Percentiles rank a stretch among this genome's conserved stretches.
Evolutionary conservation across 2,329 filamentous ascomycete species (phyloP).

Genomic region (Colletotrichum lindemuthianum): DNA sequence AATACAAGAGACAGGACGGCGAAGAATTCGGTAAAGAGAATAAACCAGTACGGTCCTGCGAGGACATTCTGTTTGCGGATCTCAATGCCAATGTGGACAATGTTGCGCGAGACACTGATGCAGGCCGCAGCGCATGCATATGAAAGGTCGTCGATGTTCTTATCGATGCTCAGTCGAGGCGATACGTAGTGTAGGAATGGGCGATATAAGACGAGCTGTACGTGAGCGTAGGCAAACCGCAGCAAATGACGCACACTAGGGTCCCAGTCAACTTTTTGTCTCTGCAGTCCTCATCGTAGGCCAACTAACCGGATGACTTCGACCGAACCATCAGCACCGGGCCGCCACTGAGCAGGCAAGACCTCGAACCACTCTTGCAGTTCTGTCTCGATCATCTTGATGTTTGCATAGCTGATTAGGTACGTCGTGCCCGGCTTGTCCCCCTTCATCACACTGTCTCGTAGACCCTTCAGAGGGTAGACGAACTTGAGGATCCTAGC

Average conservation of each 20-base stretch:
- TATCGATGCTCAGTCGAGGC: conserved; percentile 65
- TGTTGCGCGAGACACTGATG: conserved; percentile 73
- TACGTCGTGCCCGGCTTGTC: conserved; percentile 62
- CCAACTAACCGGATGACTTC: conserved; percentile 78
- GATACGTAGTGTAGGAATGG: conserved; percentile 88
- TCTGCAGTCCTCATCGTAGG: background rate
- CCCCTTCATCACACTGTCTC: conserved; percentile 56
- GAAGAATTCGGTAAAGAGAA: conserved; percentile 86
- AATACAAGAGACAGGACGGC: conserved; percentile 82
- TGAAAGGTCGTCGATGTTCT: conserved; percentile 76
- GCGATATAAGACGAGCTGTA: conserved; percentile 84
- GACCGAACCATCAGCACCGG: conserved; percentile 78
- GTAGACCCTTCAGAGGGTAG: conserved; percentile 70
- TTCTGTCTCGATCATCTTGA: conserved; percentile 72
- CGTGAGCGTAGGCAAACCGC: conserved; percentile 82
- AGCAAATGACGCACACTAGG: conserved; percentile 76
- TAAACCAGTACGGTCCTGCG: conserved; percentile 89
- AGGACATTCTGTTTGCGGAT: conserved; percentile 79
- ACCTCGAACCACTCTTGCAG: conserved; percentile 71
- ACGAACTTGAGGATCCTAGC: conserved; percentile 72
- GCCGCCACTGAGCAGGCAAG: conserved; percentile 80
- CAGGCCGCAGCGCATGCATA: conserved; percentile 77
- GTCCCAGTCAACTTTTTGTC: background rate
- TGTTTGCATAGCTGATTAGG: conserved; percentile 69
- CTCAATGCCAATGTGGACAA: conserved; percentile 82